These are phyloP conservation scores for Albatrellus ellisii DNA, from an alignment of 768 basidiomycete species.

Conservation along the genomic window DNA sequence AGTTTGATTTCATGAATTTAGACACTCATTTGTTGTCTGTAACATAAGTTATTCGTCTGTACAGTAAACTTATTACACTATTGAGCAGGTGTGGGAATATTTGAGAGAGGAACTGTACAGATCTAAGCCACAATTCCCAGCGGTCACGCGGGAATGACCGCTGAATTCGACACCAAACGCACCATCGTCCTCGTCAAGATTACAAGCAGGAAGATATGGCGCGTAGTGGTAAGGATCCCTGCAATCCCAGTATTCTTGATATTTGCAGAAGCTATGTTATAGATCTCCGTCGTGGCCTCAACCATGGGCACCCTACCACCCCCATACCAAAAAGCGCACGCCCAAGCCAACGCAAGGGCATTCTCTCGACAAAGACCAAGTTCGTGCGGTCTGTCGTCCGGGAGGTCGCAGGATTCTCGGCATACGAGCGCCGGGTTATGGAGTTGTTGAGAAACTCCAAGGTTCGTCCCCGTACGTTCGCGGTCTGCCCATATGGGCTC, in stretches of 20 bases:
- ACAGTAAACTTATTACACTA: too few species aligned
- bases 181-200: constrained; percentile 2
- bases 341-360: constrained; percentile 89
- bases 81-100: constrained; percentile 14
- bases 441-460: constrained; percentile 97
- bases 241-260: neutral
- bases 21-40: too few species aligned
- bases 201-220: constrained; percentile 57
- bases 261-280: constrained; percentile 6
- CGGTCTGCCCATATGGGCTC: neutral
- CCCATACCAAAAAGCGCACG: constrained; percentile 59
- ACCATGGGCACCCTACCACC: constrained; percentile 85
- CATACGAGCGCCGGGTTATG: constrained; percentile 97
- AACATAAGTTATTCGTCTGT: too few species aligned
- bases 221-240: constrained; percentile 50
- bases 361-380: constrained; percentile 78
- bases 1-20: too few species aligned
- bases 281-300: constrained; percentile 81
- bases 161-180: neutral
- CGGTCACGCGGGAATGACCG: constrained; percentile 11
- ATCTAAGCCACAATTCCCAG: constrained; percentile 30
- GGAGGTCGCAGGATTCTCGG: constrained; percentile 95
- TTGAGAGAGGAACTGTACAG: constrained; percentile 37
- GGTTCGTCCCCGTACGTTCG: constrained; percentile 32
- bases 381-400: constrained; percentile 90